Evolutionary conservation across 2,329 filamentous ascomycete species (phyloP).

Genomic region (Harringtonia aguacate): DNA sequence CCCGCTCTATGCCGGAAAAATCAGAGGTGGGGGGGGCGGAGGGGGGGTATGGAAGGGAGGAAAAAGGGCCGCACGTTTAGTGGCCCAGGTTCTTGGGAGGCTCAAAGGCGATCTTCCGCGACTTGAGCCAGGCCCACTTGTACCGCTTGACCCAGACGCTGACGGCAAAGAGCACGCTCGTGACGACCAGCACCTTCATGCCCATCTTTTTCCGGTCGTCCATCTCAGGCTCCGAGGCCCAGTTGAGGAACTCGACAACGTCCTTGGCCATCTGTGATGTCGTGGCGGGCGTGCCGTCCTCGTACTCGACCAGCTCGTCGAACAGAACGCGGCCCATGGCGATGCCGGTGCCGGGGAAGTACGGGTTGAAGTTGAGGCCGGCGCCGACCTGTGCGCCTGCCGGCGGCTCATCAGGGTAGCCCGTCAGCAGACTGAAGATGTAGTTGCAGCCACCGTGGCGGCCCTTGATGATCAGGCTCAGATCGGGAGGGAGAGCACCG

Average conservation of each 20-base stretch:
- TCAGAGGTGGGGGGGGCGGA: neutral
- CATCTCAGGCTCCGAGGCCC: constrained; percentile 98
- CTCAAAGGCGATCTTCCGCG: constrained; percentile 83
- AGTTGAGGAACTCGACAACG: constrained; percentile 97
- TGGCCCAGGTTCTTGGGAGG: constrained; percentile 49
- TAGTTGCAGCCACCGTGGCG: constrained; percentile 97
- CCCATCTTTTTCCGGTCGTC: constrained; percentile 99
- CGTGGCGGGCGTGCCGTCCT: constrained; percentile 87
- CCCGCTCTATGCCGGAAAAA: neutral
- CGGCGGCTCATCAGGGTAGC: constrained; percentile 93
- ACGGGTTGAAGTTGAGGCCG: constrained; percentile 99
- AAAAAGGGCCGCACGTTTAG: constrained; percentile 1
- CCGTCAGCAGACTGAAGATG: constrained; percentile 93
- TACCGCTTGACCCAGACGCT: constrained; percentile 99
- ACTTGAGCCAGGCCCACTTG: constrained; percentile 97
- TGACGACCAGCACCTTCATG: constrained; percentile 83
- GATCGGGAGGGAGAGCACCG: constrained; percentile 92
- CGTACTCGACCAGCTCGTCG: constrained; percentile 95
- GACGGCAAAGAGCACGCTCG: constrained; percentile 67
- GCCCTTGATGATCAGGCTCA: constrained; percentile 94
- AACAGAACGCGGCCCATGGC: constrained; percentile 98
- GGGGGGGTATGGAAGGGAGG: too few species aligned
- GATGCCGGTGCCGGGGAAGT: constrained; percentile 98
- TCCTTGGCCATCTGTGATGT: constrained; percentile 99
- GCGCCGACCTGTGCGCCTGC: constrained; percentile 75